Conservation (phyloP, 1,139 yeast genomes). For the Eremothecium coryli region DNA sequence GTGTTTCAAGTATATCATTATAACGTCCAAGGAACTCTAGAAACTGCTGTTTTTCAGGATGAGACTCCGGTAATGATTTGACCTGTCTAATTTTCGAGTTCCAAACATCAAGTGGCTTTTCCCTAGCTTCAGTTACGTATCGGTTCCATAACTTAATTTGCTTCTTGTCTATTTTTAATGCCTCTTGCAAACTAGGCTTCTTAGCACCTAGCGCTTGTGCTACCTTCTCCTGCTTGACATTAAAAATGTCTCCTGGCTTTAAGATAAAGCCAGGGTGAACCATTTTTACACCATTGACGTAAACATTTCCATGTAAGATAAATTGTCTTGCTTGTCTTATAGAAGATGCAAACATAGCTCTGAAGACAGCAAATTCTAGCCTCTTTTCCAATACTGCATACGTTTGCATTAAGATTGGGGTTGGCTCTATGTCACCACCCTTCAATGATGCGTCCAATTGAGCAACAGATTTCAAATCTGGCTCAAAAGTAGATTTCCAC, state of each 20-base stretch:
- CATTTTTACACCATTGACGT: slow-evolving; percentile 72
- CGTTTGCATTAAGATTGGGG: slow-evolving; percentile 84
- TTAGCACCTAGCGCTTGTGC: slow-evolving; percentile 74
- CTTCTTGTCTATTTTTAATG: slow-evolving; percentile 57
- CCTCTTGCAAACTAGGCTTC: slow-evolving; percentile 65
- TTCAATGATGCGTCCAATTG: slow-evolving; percentile 69
- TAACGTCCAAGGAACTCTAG: slow-evolving; percentile 20
- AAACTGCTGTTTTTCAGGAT: slow-evolving; percentile 21
- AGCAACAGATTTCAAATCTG: slow-evolving; percentile 74
- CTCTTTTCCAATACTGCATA: slow-evolving; percentile 82
- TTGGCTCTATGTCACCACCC: slow-evolving; percentile 45
- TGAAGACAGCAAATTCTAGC: slow-evolving; percentile 78
- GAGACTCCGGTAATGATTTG: slow-evolving; percentile 19
- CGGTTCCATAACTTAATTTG: slow-evolving; percentile 72
- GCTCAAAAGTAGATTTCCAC: slow-evolving; percentile 64
- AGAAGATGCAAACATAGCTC: slow-evolving; percentile 90
- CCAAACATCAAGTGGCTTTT: slow-evolving; percentile 52
- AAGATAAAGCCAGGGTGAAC: slow-evolving; percentile 74
- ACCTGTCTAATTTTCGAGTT: slow-evolving; percentile 33
- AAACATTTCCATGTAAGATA: slow-evolving; percentile 71
- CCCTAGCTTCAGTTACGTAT: slow-evolving; percentile 47
- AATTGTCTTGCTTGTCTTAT: slow-evolving; percentile 91
- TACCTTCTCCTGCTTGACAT: slow-evolving; percentile 79
- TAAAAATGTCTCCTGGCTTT: slow-evolving; percentile 77
- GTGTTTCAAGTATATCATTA: slow-evolving; percentile 20